Evolutionary conservation across 2,329 filamentous ascomycete genomes (phyloP).

Genomic region (Xylaria sp.): DNA sequence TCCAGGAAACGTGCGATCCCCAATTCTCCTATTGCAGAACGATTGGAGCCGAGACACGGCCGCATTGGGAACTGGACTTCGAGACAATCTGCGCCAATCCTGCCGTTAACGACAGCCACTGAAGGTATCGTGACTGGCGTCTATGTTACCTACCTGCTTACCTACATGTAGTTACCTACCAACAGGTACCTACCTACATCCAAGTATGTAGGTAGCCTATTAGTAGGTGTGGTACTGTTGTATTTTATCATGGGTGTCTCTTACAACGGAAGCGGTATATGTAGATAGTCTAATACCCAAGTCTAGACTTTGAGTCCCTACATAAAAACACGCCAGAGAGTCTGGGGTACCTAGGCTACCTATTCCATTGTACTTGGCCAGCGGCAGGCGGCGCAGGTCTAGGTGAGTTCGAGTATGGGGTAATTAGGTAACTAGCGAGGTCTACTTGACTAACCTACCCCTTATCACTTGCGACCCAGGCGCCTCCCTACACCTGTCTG

Average conservation of each 20-base stretch:
- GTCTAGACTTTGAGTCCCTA: background rate
- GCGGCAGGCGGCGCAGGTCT: background rate
- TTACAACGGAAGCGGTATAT: background rate
- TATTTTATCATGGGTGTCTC: background rate
- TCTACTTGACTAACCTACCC: background rate
- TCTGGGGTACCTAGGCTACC: background rate
- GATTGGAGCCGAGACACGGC: conserved; percentile 26
- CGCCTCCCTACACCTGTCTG: background rate
- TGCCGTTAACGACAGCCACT: conserved; percentile 12
- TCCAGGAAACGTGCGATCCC: conserved; percentile 29
- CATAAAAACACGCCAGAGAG: background rate
- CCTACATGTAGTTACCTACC: background rate
- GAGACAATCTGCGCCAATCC: conserved; percentile 4
- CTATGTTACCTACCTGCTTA: background rate
- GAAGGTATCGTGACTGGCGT: conserved; percentile 17
- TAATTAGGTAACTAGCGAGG: conserved; percentile 3
- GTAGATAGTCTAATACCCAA: background rate
- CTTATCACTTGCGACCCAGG: background rate
- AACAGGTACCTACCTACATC: too few relatives aligned
- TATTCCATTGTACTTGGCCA: background rate
- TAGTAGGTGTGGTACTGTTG: background rate
- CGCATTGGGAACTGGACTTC: conserved; percentile 14
- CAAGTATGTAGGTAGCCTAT: too few relatives aligned
- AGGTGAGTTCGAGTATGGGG: conserved; percentile 11
- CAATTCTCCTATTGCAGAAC: conserved; percentile 7